Evolutionary conservation across 768 basidiomycete species (phyloP).

Genomic region (Roridomyces roridus): DNA sequence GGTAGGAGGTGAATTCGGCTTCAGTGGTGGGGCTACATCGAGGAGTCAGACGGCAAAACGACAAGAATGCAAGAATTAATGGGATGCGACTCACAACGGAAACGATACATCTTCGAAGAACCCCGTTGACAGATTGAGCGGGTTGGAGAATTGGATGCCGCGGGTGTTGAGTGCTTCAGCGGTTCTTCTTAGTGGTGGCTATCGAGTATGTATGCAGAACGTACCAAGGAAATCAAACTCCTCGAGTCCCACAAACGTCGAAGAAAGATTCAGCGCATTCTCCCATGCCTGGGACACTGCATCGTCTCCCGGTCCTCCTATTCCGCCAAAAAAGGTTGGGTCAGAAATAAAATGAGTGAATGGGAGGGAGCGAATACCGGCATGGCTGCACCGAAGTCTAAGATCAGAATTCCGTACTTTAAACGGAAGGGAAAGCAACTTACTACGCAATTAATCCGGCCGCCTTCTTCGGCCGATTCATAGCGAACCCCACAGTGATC

Average conservation of each 20-base stretch:
- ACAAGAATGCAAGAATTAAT: background rate
- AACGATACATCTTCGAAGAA: conserved; percentile 18
- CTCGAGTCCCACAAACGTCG: conserved; percentile 15
- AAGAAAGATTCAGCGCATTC: conserved; percentile 18
- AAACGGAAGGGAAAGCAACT: background rate
- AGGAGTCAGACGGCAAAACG: background rate
- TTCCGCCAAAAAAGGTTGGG: background rate
- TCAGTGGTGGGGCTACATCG: conserved; percentile 18
- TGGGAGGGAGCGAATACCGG: conserved; percentile 4
- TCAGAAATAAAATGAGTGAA: no score
- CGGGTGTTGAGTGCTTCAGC: conserved; percentile 22
- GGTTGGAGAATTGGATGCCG: conserved; percentile 23
- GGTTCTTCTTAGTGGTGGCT: background rate
- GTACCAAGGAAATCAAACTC: conserved; percentile 23
- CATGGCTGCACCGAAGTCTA: conserved; percentile 12
- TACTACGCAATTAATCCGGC: conserved; percentile 20
- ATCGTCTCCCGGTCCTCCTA: conserved; percentile 22
- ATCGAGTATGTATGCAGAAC: background rate
- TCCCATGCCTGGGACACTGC: conserved; percentile 22
- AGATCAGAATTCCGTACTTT: background rate
- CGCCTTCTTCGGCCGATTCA: conserved; percentile 23
- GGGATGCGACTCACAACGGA: conserved; percentile 11
- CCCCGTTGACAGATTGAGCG: conserved; percentile 21
- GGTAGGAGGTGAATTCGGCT: conserved; percentile 18
- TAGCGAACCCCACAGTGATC: conserved; percentile 28